A percentile compares a stretch with the other conserved stretches of the same genome.
Evolutionary conservation across 768 basidiomycete species (phyloP).

Genomic region (Auriculariales sp.): DNA sequence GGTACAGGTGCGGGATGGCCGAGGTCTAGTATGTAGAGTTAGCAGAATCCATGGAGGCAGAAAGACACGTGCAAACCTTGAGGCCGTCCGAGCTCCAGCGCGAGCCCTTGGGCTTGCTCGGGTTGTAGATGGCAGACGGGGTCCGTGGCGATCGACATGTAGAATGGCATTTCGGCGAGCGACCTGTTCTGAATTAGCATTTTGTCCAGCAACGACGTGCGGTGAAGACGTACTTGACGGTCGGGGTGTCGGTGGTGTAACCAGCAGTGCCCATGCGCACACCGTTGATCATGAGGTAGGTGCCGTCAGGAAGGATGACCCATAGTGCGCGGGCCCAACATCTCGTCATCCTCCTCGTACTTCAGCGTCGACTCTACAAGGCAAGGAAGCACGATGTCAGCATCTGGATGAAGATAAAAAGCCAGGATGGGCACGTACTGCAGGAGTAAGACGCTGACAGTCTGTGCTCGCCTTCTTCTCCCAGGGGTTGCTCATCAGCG

Average conservation of each 20-base stretch:
- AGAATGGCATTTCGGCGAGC: constrained; percentile 14
- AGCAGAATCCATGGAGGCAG: no score
- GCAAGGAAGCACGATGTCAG: constrained; percentile 17
- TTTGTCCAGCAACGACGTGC: no score
- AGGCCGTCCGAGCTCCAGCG: constrained; percentile 55
- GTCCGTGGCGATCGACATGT: constrained; percentile 34
- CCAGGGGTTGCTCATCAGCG: constrained; percentile 8
- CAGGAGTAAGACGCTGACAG: constrained; percentile 70
- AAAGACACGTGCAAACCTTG: constrained; percentile 33
- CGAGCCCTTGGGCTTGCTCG: constrained; percentile 38
- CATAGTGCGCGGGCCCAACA: constrained; percentile 60
- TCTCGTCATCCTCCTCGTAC: constrained; percentile 47
- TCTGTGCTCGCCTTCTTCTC: constrained; percentile 45
- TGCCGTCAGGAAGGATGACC: constrained; percentile 58
- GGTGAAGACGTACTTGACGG: constrained; percentile 11
- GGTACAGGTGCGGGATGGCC: constrained; percentile 61
- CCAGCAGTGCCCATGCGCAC: constrained; percentile 51
- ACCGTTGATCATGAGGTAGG: constrained; percentile 54
- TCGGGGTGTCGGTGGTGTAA: constrained; percentile 16
- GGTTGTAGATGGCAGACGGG: constrained; percentile 53
- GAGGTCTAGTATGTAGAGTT: no score
- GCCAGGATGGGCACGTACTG: no score
- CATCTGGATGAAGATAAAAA: constrained; percentile 17
- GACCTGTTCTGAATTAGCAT: constrained; percentile 19
- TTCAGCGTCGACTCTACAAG: constrained; percentile 43